Conservation (phyloP, 2,329 filamentous ascomycete genomes). For the Cercospora sp. region DNA sequence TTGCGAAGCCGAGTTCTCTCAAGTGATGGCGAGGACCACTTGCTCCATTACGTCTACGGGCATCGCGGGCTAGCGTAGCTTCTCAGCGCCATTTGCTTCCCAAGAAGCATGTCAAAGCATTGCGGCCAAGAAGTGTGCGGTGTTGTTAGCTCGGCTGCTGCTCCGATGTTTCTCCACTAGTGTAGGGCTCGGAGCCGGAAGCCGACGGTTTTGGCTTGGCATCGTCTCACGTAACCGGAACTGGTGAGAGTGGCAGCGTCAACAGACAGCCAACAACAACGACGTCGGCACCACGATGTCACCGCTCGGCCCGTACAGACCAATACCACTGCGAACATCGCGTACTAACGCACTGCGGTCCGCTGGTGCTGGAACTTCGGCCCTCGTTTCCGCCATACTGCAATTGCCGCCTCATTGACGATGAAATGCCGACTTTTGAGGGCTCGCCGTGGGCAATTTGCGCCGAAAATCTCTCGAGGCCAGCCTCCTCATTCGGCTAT, state of each 20-base stretch:
- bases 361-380: not conserved
- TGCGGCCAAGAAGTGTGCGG: not conserved
- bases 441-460: not conserved
- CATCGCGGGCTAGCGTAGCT: not conserved
- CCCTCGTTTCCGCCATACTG: not conserved
- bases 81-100: not conserved
- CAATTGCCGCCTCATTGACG: not conserved
- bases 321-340: not conserved
- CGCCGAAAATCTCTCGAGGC: not conserved
- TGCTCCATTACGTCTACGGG: not conserved
- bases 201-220: not conserved
- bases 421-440: not conserved
- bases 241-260: not conserved
- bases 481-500: not conserved
- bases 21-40: not conserved
- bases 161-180: not conserved
- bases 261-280: not conserved
- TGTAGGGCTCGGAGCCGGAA: not conserved
- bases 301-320: not conserved
- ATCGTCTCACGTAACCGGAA: not conserved
- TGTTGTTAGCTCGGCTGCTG: not conserved
- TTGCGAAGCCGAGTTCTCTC: not conserved
- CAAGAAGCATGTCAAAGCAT: not conserved
- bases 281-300: not conserved
- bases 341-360: not conserved